Evolutionary conservation across 257 asterid genomes (phyloP), one percentile per base, ranked within the genome.

Genomic region (Gardenia jasminoides): DNA sequence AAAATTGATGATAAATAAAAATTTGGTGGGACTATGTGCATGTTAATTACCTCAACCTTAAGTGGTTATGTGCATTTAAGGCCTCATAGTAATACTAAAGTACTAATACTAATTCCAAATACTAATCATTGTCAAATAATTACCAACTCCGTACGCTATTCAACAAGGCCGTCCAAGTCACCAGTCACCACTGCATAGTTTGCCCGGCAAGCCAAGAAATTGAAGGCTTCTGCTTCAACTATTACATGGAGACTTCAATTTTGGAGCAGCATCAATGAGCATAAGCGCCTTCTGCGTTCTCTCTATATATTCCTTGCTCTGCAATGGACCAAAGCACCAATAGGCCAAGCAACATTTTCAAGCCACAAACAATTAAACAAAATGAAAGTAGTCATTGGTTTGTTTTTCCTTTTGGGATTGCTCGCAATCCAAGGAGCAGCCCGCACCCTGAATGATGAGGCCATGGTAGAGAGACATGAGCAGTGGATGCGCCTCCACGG

Each of bases 161-260:
- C 3, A 62, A 39, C 59, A 24, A 61, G 71, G 68, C 11, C 64
- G 78, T 79, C 82, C 58, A 72, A 19, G 17, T 72, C 74, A 56
- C 26, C 4, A 17, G 24, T 52, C 59, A 52, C 59, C 59, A 30
- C 58, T 13, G 72, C 68, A 72, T 2, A 31, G 30, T 56, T 80
- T 80, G 65, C 79, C 47, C 64, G 52, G 82, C 82, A 71, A 79
- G n/a, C 70, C 61, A 28, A 19, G 31, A 64, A 17, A 47, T 48
- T 28, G 64, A 47, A 76, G 1, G 19, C n/a, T 52, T 20, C 1
- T 33, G 46, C n/a, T 66, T 28, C 17, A 0, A n/a, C 26, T 28
- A n/a, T 76, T 22, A 19, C 67, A 26, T 22, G 13, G 30, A 77
- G 33, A 77, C 52, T 33, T 15, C 70, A 8, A 2, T 54, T n/a